Base-by-base conservation (phyloP, 2,329 filamentous ascomycete species). In the Penicillium sp. region DNA sequence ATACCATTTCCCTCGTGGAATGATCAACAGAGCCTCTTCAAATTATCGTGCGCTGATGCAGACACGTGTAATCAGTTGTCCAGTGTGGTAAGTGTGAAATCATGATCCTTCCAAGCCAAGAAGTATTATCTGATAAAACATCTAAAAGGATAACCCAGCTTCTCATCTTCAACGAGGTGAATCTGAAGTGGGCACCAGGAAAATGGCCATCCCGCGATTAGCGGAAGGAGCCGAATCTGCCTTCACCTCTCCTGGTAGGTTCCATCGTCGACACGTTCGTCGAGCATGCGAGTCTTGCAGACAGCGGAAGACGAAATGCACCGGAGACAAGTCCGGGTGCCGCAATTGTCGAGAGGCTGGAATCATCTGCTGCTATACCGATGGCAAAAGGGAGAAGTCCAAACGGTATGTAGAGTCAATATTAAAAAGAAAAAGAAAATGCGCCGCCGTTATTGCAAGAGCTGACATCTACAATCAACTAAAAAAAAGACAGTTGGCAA, bases 271-370 rank as follows among this genome's bases (percentile, higher is more conserved):
- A 23, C 71, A 75, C 55, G 71, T 73, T 33, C 70, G 70, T 43
- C 71, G 71, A 54, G 76, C 77, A 19, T 79, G 77, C 55, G 77
- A 79, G 55, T 73, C 73, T n/a, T 79, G 77, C 59, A 70, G 77
- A 23, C 71, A 75, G 55, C 71, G 75, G 43, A 79, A 79, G 62
- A 78, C 75, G 36, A 79, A 78, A 63, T 79, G 77, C 57, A 76
- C 74, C 27, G 77, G 77, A 19, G 76, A 79, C 53, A 72, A 74
- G 52, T 75, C 76, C 31, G 71, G 72, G 4, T 79, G 77, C 43
- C 68, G 72, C 43, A 77, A 78, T 53, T 79, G 77, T 56, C 67
- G 71, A 44, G 76, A 78, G 50, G 72, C 73, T 46, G 74, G 73
- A n/a, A 73, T 77, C 25, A 67, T 71, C 36, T 79, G 77, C 60